Conservation (phyloP, 495 filamentous ascomycete species). For the Trichoderma parareesei region DNA sequence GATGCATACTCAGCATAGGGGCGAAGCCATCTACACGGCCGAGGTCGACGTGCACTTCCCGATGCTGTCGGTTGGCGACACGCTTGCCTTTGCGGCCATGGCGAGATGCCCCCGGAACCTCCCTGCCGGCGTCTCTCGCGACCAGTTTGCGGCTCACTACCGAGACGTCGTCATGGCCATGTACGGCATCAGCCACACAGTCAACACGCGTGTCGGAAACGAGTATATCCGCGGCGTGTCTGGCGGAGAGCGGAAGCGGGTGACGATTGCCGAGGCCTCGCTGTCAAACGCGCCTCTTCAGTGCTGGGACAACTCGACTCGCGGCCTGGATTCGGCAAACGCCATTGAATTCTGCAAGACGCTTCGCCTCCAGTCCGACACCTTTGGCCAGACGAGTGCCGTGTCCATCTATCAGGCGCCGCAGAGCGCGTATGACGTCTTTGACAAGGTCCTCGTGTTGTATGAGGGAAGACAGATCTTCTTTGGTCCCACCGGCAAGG, state of each 20-base stretch:
- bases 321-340: conserved; percentile 41
- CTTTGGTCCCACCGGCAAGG: conserved; percentile 47
- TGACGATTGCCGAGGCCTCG: conserved; percentile 41
- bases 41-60: conserved; percentile 57
- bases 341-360: conserved; percentile 40
- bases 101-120: conserved; percentile 41
- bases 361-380: conserved; percentile 45
- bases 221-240: conserved; percentile 66
- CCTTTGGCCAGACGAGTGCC: conserved; percentile 45
- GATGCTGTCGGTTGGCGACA: conserved; percentile 52
- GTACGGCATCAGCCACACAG: conserved; percentile 73
- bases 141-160: conserved; percentile 39
- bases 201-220: conserved; percentile 72
- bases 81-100: conserved; percentile 48
- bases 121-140: conserved; percentile 30
- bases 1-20: conserved; percentile 45
- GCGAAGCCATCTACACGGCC: conserved; percentile 52
- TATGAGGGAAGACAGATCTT: conserved; percentile 58
- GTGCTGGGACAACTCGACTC: conserved; percentile 45
- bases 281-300: conserved; percentile 26
- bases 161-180: conserved; percentile 41
- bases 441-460: conserved; percentile 54
- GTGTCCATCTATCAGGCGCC: conserved; percentile 70
- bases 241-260: conserved; percentile 49
- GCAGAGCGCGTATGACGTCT: conserved; percentile 57